Conservation (phyloP, 345 rosid genomes). For the Arabidopsis arenosa region DNA sequence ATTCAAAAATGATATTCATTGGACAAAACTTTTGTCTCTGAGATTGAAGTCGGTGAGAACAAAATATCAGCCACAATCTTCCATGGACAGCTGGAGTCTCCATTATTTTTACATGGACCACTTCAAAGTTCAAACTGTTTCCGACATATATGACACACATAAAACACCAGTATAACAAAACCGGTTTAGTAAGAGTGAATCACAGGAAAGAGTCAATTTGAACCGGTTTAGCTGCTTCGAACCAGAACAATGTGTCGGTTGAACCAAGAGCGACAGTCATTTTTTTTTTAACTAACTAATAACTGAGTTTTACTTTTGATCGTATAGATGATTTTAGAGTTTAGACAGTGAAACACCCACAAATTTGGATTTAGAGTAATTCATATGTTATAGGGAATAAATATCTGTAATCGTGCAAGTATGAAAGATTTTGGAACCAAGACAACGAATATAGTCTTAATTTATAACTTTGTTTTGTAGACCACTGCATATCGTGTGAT, state of each 20-base stretch:
- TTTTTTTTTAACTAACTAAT: too few species aligned
- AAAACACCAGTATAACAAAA: slow-evolving; percentile 1
- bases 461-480: neutral
- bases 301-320: too few species aligned
- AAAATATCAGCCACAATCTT: slow-evolving; percentile 31
- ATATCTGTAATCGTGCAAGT: neutral
- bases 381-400: neutral
- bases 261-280: too few species aligned
- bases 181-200: slow-evolving; percentile 4
- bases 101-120: slow-evolving; percentile 36
- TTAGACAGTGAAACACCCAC: neutral
- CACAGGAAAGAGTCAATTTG: neutral
- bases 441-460: neutral
- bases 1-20: neutral
- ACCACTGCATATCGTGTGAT: neutral
- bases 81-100: neutral
- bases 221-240: slow-evolving; percentile 17
- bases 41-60: neutral
- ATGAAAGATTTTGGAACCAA: neutral
- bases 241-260: neutral
- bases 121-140: neutral
- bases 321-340: neutral
- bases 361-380: slow-evolving; percentile 1
- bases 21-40: neutral
- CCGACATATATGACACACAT: slow-evolving; percentile 1